Conservation (phyloP, 2,329 filamentous ascomycete species). For the Claviceps sp. region DNA sequence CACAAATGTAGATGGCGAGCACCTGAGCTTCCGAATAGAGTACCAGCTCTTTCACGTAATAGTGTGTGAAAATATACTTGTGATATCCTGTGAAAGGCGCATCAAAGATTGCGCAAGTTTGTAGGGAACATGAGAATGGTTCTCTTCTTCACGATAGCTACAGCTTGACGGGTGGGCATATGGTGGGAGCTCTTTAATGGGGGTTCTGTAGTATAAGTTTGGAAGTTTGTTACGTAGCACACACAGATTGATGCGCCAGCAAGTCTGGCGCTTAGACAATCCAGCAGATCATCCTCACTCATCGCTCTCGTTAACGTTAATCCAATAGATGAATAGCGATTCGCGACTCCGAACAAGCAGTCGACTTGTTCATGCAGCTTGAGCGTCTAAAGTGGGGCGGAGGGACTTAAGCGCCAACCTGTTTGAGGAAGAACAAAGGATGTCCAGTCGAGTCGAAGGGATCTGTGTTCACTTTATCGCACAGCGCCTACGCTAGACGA, state of each 20-base stretch:
- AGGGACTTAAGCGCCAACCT: not conserved
- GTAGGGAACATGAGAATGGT: not conserved
- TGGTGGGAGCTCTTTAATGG: not conserved
- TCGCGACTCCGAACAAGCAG: not conserved
- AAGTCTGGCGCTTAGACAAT: not conserved
- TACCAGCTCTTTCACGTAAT: not conserved
- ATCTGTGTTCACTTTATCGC: not conserved
- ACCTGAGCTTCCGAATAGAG: not conserved
- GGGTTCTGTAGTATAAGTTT: not conserved
- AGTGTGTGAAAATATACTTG: not conserved
- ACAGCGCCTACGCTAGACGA: not conserved
- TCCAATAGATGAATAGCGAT: not conserved
- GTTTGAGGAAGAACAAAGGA: not conserved
- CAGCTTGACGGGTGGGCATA: not conserved
- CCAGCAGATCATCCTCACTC: not conserved
- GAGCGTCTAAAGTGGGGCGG: not conserved
- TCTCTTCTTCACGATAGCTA: not conserved
- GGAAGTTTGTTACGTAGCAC: not conserved
- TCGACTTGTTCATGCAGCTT: not conserved
- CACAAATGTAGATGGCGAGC: not conserved
- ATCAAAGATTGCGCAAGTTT: not conserved
- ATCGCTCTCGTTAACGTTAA: not conserved
- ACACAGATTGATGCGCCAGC: not conserved
- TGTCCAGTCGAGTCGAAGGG: conserved; percentile 1
- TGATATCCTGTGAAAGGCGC: not conserved